These are phyloP conservation scores for Pyricularia pennisetigena DNA, from an alignment of 2,329 filamentous ascomycete species.

Conservation along the genomic window DNA sequence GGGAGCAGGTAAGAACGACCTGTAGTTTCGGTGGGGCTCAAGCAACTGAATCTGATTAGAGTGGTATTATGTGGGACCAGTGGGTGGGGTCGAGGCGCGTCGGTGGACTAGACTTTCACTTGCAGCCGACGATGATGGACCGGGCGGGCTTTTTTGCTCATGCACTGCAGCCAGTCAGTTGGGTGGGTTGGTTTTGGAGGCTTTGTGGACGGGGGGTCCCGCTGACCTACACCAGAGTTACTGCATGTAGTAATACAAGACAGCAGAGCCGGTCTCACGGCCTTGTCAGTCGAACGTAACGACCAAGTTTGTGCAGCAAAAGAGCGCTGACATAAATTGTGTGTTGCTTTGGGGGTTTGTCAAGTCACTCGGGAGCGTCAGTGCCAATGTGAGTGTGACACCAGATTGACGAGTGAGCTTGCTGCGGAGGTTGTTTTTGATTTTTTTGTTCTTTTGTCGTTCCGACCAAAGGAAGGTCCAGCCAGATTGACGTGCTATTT, in stretches of 20 bases:
- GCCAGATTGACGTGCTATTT: not conserved
- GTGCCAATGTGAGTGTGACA: not conserved
- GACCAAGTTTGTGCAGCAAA: not conserved
- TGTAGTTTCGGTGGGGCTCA: not conserved
- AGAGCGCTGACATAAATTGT: not conserved
- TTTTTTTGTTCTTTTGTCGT: not conserved
- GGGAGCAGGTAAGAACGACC: not conserved
- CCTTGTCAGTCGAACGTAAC: not conserved
- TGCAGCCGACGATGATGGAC: not conserved
- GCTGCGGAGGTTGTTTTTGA: not conserved
- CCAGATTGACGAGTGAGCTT: not conserved
- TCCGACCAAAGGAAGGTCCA: not conserved
- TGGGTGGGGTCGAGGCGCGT: not conserved
- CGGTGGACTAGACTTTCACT: not conserved
- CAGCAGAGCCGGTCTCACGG: not conserved
- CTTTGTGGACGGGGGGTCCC: not conserved
- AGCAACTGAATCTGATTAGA: not conserved
- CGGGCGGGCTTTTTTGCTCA: not conserved
- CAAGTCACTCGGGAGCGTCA: not conserved
- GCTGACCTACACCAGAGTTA: slow-evolving; percentile 1
- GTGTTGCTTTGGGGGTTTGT: not conserved
- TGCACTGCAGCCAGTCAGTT: not conserved
- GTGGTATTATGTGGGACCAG: not conserved
- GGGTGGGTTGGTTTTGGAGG: not conserved
- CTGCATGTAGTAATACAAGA: not conserved